Evolutionary conservation across 306 rosid genomes (phyloP), one percentile per base, ranked within the genome.

Genomic region (Hylodesmum podocarpum): DNA sequence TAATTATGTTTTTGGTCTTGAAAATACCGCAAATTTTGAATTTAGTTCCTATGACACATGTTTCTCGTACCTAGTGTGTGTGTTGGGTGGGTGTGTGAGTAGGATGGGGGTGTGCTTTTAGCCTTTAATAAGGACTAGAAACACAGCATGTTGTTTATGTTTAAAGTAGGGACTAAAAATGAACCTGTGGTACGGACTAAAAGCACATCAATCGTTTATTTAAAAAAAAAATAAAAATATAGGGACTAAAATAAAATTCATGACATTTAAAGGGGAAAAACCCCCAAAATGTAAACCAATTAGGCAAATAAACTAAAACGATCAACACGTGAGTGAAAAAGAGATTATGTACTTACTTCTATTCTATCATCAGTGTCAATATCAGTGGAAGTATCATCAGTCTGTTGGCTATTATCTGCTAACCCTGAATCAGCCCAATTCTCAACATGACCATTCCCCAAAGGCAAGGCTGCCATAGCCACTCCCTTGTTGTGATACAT

Each of bases 341-440:
- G 14, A 59, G 9, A 40, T 1, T 59, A 15, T 59, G 0, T 0
- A 39, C 75, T 1, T 31, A 93, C 94, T 51, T 75, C 89, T 54
- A 66, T 74, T 79, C 79, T 88, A 39, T 87, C 94, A 70, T 90
- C 96, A 2, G 71, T 86, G 68, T 92, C 93, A 24, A 93, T 81
- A 75, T 93, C 92, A 22, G 96, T 88, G 27, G 94, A 93, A 66
- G 91, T 84, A 85, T 90, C 92, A 85, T 90, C 92, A 78, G 91
- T 93, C 55, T 87, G 90, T 58, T 87, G 92, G 68, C 92, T 87
- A 49, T 84, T 82, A 27, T 90, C 96, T 12, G 86, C 92, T 81
- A 84, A 62, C 44, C 87, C 96, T 6, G 98, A 93, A 74, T 93
- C 86, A 29, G 65, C 88, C 88, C 96, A 93, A 70, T 87, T 91